Evolutionary conservation across 164 flowering plant genomes (phyloP), one percentile per base, ranked within the genome.

Genomic region (Vitis labrusca): DNA sequence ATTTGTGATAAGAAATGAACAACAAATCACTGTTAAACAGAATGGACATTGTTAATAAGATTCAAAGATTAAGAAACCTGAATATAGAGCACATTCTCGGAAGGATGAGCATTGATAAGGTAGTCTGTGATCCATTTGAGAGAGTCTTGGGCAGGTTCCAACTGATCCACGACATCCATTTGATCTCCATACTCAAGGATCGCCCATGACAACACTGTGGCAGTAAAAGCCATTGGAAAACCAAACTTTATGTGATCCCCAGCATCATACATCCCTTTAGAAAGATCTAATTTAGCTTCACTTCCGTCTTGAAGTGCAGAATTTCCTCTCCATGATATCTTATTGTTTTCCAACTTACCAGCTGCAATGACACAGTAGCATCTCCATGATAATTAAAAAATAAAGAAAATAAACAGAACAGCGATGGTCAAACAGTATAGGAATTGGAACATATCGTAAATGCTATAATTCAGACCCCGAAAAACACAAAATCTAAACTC

Each of bases 141-240:
- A 0, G 97, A 84, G 13, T 84, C 88, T 73, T 81, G 82, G 62
- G 97, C 97, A 51, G 93, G 74, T 15, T 85, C 81, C 71, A 96
- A 78, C 76, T 91, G 95, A 56, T 77, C 69, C 32, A 85, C 91
- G 2, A 77, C 87, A 16, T 79, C 70, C 97, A 96, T 93, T 77
- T 91, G 97, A 81, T 91, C 99, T 7, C 99, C 99, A 77, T 96
- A 96, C 77, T 96, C 99, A 44, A 96, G 93, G 30, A 96, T 93
- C 7, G 93, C 66, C 99, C 99, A 93, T 8, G 98, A 93, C 74
- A 96, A 78, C 15, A 93, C 84, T 0, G 98, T 90, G 37, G 97
- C 97, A 53, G 99, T 92, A 76, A 87, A 96, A 63, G 99, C 97
- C 98, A 96, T 82, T 0, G 99, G 97, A 57, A 93, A 86, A 44